Evolutionary conservation across 2,329 filamentous ascomycete genomes (phyloP).

Genomic region (Aureobasidium sp.): DNA sequence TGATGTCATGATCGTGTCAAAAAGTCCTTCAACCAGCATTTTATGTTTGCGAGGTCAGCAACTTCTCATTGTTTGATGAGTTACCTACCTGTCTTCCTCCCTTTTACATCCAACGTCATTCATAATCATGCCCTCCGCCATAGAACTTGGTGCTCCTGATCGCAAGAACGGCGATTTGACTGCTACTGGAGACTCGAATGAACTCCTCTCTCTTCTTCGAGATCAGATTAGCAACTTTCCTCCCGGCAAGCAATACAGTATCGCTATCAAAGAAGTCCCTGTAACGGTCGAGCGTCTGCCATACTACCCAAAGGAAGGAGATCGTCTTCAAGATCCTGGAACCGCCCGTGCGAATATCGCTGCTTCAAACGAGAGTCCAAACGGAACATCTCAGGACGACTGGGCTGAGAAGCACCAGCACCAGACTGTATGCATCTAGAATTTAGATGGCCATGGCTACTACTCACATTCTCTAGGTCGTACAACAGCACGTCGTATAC

Average conservation of each 20-base stretch:
- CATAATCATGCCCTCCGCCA: constrained; percentile 5
- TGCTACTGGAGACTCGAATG: not conserved
- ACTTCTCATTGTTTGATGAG: not conserved
- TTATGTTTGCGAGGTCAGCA: constrained; percentile 10
- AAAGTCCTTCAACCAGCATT: too few species aligned
- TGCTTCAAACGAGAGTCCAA: constrained; percentile 33
- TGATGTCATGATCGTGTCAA: too few species aligned
- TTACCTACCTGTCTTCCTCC: not conserved
- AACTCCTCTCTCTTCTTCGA: not conserved
- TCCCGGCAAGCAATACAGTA: constrained; percentile 19
- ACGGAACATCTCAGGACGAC: constrained; percentile 36
- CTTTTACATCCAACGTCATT: not conserved
- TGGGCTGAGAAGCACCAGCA: constrained; percentile 35
- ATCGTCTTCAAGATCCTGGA: constrained; percentile 27
- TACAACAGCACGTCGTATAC: constrained; percentile 49
- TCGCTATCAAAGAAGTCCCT: constrained; percentile 20
- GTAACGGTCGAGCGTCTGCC: constrained; percentile 23
- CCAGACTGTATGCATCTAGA: constrained; percentile 27
- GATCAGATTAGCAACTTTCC: constrained; percentile 3
- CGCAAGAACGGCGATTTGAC: constrained; percentile 2
- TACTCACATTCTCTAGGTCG: constrained; percentile 27
- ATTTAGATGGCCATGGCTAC: not conserved
- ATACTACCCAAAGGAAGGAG: constrained; percentile 22
- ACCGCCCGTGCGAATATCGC: constrained; percentile 39
- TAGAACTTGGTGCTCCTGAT: not conserved